Evolutionary conservation across 768 basidiomycete species (phyloP), one percentile per base, ranked within the genome.

Genomic region (Rhodotorula babjevae): DNA sequence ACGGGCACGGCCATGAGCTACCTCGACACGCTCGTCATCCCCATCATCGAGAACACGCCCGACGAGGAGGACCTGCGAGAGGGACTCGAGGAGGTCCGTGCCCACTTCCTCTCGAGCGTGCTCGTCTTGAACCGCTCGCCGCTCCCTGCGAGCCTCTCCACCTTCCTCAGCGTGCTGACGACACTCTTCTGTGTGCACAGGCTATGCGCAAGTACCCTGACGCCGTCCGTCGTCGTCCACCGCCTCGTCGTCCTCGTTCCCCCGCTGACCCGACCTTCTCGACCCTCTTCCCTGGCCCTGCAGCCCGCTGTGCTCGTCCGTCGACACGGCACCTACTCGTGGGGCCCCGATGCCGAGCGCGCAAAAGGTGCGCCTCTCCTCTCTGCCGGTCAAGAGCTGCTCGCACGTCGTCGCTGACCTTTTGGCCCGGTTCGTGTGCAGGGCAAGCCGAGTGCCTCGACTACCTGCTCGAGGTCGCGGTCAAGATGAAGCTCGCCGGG

Each of bases 11-110:
- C 90, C 0, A 79, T 92, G 73, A 88, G 89, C 2, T 93, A 92
- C 81, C 86, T 92, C 64, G 91, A 94, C 81, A 93, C 90, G 9
- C 85, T 93, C 16, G 87, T 87, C 63, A 83, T 94, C 4, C 92
- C 92, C 0, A 93, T 94, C 78, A 94, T 93, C 71, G 89, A 91
- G 76, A 94, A 93, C 78, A 94, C 92, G 2, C 92, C 92, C 10
- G 85, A 90, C 70, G 92, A 94, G 80, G 92, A 93, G 80, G 92
- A 93, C 79, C 83, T 94, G 68, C 90, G 88, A 71, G 90, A 90
- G 55, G 89, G 90, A 72, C 93, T 94, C 91, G 90, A 87, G 0
- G 87, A 87, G 49, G 60, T 61, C n/a, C 18, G 60, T n/a, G 5
- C 36, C 4, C 58, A 5, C 40, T 14, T 10, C 6, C 81, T 83